Base-by-base conservation (phyloP, 768 basidiomycete species). In the Calocera cornea region DNA sequence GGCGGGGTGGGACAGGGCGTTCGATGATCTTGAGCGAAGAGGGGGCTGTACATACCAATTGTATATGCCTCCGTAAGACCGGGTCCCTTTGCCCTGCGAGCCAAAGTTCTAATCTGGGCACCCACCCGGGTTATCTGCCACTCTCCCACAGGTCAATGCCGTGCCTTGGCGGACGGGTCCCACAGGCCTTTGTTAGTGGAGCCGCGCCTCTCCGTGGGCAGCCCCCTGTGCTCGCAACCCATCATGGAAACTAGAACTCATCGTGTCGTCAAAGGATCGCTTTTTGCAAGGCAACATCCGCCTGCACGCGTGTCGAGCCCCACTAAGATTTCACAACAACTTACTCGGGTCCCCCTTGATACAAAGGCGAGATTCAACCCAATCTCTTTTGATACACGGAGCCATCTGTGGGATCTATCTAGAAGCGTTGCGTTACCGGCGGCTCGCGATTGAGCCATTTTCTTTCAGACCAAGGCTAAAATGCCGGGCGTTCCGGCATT, bases 361-460 rank as follows among this genome's bases (percentile, higher is more conserved):
- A 60, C 54, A 60, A 60, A 60, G 54, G 54, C 54, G 54, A 60
- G 54, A 60, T 60, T 29, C 44, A 60, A 60, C 54, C 54, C 54
- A 60, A 60, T 60, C 54, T 60, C 54, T 16, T 7, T 10, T 27
- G 5, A 27, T 16, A 29, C 14, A 60, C 54, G 54, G 54, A 60
- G 14, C 54, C 54, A 60, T 60, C 54, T 60, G 54, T 60, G 31
- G 54, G 54, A 60, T 60, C 54, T 60, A 27, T 60, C 54, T 7
- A 33, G 54, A 60, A 60, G 54, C 54, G 19, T 29, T 31, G 54
- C 31, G 54, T 60, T 60, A 60, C 54, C 54, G 54, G 14, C 54
- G 54, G 54, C 54, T 60, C 31, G 31, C 54, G 27, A 27, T 60
- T 60, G 54, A 60, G 54, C 54, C 54, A 60, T 60, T 60, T 60